Conservation (phyloP, 768 basidiomycete species). For the Botryobasidium botryosum region DNA sequence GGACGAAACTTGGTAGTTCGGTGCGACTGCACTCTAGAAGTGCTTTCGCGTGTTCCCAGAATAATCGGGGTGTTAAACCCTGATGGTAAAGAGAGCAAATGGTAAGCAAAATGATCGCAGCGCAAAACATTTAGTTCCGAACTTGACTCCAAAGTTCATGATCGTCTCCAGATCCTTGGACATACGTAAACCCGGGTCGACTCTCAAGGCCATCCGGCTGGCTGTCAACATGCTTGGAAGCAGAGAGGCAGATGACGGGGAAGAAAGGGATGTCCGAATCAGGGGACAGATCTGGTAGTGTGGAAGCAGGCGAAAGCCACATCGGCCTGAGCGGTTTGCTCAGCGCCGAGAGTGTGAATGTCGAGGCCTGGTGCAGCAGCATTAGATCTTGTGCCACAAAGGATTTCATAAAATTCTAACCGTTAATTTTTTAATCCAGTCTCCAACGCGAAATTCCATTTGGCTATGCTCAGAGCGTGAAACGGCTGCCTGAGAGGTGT, state of each 20-base stretch:
- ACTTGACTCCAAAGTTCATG: constrained; percentile 83
- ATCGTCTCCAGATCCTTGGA: constrained; percentile 92
- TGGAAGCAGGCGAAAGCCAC: constrained; percentile 70
- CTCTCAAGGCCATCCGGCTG: constrained; percentile 37
- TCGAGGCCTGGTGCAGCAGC: constrained; percentile 38
- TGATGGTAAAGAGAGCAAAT: constrained; percentile 16
- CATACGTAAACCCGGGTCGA: constrained; percentile 62
- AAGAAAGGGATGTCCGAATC: constrained; percentile 24
- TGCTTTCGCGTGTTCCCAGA: constrained; percentile 40
- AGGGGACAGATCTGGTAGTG: constrained; percentile 28
- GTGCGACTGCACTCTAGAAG: constrained; percentile 34
- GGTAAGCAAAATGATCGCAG: not conserved
- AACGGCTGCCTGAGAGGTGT: constrained; percentile 44
- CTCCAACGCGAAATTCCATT: constrained; percentile 46
- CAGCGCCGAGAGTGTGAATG: constrained; percentile 48
- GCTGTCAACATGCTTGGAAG: constrained; percentile 52
- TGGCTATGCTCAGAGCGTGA: constrained; percentile 47
- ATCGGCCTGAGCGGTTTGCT: constrained; percentile 58
- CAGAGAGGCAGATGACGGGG: constrained; percentile 74
- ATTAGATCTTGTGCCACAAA: too few species aligned
- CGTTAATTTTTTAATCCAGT: constrained; percentile 50
- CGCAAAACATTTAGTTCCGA: constrained; percentile 11
- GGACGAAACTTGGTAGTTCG: constrained; percentile 34
- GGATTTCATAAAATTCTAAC: constrained; percentile 37
- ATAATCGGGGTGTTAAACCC: constrained; percentile 60